Evolutionary conservation across 129 eudicot genomes (phyloP).

Genomic region (Tanacetum coccineum): DNA sequence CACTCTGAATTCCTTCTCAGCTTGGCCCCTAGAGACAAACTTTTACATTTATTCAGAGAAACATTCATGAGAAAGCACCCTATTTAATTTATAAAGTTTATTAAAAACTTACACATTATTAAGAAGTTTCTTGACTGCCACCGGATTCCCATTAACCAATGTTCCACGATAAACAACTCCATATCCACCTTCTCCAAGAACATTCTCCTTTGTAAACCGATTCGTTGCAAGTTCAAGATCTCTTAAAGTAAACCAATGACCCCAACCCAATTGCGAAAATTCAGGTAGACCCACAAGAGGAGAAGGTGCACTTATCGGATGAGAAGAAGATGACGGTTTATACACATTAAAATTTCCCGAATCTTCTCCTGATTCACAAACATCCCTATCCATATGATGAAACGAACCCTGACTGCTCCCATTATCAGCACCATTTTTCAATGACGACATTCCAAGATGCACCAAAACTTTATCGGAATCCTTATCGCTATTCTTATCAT

Average conservation of each 20-base stretch:
- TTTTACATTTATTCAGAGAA: constrained; percentile 13
- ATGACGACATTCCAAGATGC: constrained; percentile 60
- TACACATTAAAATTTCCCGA: constrained; percentile 49
- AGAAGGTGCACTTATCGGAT: constrained; percentile 69
- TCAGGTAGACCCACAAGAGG: constrained; percentile 86
- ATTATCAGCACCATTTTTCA: constrained; percentile 46
- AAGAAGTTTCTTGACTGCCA: constrained; percentile 86
- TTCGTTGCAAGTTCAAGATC: constrained; percentile 82
- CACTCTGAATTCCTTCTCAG: constrained; percentile 84
- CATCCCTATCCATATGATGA: constrained; percentile 49
- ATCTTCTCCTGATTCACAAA: constrained; percentile 70
- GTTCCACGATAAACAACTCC: constrained; percentile 76
- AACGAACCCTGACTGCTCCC: constrained; percentile 69
- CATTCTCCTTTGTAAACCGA: constrained; percentile 72
- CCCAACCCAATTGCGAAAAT: constrained; percentile 90
- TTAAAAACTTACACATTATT: constrained; percentile 65
- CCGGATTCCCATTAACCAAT: constrained; percentile 60
- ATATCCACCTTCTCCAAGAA: constrained; percentile 85
- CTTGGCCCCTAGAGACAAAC: constrained; percentile 59
- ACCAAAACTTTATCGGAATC: constrained; percentile 76
- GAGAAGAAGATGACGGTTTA: constrained; percentile 62
- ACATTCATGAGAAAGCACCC: background rate
- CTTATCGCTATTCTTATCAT: constrained; percentile 73
- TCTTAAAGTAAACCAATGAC: constrained; percentile 83
- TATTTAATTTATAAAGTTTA: background rate